phyloP scores from a whole-genome alignment of 352 stramenopile genomes.

The Phytophthora quininea region DNA sequence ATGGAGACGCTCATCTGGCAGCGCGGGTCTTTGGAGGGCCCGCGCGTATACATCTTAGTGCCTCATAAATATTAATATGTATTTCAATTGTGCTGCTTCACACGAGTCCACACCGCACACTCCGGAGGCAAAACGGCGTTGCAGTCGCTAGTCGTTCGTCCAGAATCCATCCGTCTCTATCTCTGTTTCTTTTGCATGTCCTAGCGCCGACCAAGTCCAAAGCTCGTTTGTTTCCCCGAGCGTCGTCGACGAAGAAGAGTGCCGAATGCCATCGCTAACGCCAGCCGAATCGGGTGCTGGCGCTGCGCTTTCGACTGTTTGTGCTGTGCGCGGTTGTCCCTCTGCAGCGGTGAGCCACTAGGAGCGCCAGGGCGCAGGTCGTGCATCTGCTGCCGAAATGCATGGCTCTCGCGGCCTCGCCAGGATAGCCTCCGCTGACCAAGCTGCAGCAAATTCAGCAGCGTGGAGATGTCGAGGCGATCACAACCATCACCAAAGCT shows the following conservation, averaged over 20 bases:
- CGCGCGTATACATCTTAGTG: conserved; percentile 14
- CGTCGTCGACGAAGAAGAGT: too few species aligned
- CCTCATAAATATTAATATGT: neutral
- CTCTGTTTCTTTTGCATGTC: too few species aligned
- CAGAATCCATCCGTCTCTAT: too few species aligned
- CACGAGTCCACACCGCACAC: too few species aligned
- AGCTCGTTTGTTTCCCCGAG: neutral
- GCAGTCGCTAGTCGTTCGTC: too few species aligned
- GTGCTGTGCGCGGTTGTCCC: neutral
- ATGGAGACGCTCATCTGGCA: conserved; percentile 35
- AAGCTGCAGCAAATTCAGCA: too few species aligned
- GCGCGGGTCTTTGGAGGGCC: conserved; percentile 11
- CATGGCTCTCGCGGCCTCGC: neutral
- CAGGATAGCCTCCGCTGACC: neutral
- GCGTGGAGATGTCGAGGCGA: neutral
- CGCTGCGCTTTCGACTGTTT: neutral
- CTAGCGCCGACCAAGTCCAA: neutral
- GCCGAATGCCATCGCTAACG: too few species aligned
- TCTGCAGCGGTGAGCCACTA: neutral
- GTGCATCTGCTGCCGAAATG: neutral
- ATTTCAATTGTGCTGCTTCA: neutral
- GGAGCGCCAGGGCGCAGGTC: neutral
- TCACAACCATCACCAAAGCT: neutral
- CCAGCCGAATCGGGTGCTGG: neutral
- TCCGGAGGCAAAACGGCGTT: too few species aligned